Base-by-base conservation (phyloP, 345 rosid genomes). In the Euclidium syriacum region DNA sequence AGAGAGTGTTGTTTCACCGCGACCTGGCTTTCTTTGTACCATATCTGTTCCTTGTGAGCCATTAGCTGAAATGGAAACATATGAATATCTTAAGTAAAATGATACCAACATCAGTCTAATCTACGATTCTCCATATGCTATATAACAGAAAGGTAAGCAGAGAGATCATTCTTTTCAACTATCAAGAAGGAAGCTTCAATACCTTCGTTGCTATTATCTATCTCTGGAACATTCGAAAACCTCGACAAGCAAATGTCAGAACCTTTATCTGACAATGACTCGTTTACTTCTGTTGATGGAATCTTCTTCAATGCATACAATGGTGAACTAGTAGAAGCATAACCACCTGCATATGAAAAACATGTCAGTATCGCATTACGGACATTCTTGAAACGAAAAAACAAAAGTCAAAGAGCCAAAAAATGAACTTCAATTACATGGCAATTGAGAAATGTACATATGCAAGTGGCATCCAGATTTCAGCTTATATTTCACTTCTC, bases 21-120 rank as follows among this genome's bases (percentile, higher is more conserved):
- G 97, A 46, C 98, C 97, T 65, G 98, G 96, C 78, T 92, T 92
- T 72, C 95, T 80, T 61, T 87, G 95, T 56, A 89, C 96, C 70
- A 56, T 69, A 68, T 83, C 85, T 49, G 70, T 52, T 10, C 54
- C 58, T 62, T 59, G 70, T 32, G 68, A 54, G 60, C 42, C 52
- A 60, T 72, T 41, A 46, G 65, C 87, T 76, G 84, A 57, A 72
- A 70, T 41, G 33, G 60, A 73, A 39, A 71, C 54, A 68, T 50
- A 40, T 30, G 27, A 11, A 72, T 20, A 6, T 44, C 12, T 20
- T 11, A 33, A 49, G 29, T 24, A 4, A 51, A 34, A 0, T n/a
- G 46, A 36, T 23, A 52, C 19, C 32, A 57, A 55, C 55, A 35
- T 25, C 33, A 40, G 22, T 15, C 19, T 48, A 35, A 52, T 25